These are phyloP conservation scores for Dictyostelium capitatum DNA, from an alignment of 78 protist species.

Conservation along the genomic window DNA sequence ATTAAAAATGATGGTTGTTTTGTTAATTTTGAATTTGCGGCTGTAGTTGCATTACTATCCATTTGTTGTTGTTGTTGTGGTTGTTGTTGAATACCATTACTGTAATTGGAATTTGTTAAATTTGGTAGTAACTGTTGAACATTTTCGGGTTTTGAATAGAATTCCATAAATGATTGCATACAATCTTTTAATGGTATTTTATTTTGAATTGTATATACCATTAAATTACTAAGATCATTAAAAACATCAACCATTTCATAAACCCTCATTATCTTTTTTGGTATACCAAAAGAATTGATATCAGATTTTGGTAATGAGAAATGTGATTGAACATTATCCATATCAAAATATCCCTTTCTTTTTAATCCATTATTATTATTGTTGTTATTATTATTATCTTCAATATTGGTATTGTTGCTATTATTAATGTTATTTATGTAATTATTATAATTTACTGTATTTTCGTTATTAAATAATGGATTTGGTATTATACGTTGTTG, in stretches of 20 bases:
- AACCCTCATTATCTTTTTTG: slow-evolving; percentile 24
- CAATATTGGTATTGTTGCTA: not conserved
- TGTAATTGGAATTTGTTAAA: not conserved
- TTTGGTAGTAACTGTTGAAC: not conserved
- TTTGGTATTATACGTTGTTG: not conserved
- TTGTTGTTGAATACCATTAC: not conserved
- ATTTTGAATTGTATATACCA: not conserved
- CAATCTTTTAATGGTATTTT: slow-evolving; percentile 1
- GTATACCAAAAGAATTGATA: slow-evolving; percentile 21
- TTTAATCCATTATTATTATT: not conserved
- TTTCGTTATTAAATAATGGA: not conserved
- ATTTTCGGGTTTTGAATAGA: slow-evolving; percentile 7
- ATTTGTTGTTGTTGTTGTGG: not conserved
- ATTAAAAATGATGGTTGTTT: not conserved
- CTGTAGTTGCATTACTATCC: not conserved
- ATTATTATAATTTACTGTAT: not conserved
- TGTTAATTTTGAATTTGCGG: not conserved
- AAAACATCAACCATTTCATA: slow-evolving; percentile 42
- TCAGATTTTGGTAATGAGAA: slow-evolving; percentile 12
- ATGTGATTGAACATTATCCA: not conserved
- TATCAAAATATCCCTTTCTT: slow-evolving; percentile 4
- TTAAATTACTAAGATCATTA: not conserved
- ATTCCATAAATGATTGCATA: not conserved
- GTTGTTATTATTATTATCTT: not conserved
- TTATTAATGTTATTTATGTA: not conserved